phyloP scores from a whole-genome alignment of 2,329 filamentous ascomycete species.

The Cladophialophora immunda region DNA sequence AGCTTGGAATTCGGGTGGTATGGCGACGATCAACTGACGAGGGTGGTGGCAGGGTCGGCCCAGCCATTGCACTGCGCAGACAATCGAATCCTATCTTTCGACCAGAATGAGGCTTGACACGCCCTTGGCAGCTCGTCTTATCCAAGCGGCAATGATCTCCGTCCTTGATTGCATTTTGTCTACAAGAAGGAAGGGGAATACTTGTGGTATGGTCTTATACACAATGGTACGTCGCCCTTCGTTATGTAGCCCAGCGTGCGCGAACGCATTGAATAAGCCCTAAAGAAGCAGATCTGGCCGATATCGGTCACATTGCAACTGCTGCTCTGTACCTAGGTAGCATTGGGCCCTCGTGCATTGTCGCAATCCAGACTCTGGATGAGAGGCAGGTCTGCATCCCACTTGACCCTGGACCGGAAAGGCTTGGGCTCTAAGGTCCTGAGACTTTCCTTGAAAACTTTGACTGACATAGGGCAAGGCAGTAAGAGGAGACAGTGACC shows the following conservation, averaged over 20 bases:
- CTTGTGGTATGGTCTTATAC: not conserved
- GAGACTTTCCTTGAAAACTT: not conserved
- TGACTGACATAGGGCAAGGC: not conserved
- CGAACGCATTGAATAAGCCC: not conserved
- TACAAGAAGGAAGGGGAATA: not conserved
- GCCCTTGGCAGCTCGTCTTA: not conserved
- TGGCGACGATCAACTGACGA: not conserved
- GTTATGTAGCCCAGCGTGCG: not conserved
- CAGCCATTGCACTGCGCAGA: not conserved
- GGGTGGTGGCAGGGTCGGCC: not conserved
- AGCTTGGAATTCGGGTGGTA: not conserved
- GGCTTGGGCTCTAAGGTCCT: not conserved
- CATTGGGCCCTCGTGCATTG: slow-evolving; percentile 3
- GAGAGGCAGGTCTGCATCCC: not conserved
- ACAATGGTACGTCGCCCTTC: not conserved
- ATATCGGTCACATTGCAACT: slow-evolving; percentile 8
- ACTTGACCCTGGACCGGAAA: not conserved
- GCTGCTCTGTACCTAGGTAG: not conserved
- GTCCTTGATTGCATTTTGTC: not conserved
- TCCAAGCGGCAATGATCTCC: not conserved
- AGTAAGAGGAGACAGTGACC: not conserved
- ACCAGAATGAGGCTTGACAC: not conserved
- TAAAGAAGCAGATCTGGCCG: not conserved
- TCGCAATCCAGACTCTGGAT: not conserved
- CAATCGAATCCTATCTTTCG: not conserved